A percentile compares a stretch with the other conserved stretches of the same genome.
Evolutionary conservation across 2,329 filamentous ascomycete genomes (phyloP).

Genomic region (Apiospora pterosperma): DNA sequence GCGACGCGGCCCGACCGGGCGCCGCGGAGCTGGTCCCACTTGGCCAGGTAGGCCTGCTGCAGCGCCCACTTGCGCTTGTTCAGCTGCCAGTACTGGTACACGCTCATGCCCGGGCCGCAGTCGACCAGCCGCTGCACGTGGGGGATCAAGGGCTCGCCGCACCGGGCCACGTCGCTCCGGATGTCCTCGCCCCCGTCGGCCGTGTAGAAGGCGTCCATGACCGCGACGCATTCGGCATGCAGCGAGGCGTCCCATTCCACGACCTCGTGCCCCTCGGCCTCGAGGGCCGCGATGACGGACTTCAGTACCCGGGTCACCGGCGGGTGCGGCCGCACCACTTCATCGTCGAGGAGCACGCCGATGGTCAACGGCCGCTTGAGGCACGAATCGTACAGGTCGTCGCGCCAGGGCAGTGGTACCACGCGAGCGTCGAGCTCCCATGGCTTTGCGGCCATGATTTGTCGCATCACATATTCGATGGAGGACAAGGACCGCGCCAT

Average conservation of each 20-base stretch:
- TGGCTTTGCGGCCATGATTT: slow-evolving; percentile 42
- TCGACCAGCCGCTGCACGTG: slow-evolving; percentile 48
- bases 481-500: slow-evolving; percentile 51
- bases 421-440: slow-evolving; percentile 55
- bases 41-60: slow-evolving; percentile 55
- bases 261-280: slow-evolving; percentile 48
- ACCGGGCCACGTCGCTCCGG: slow-evolving; percentile 46
- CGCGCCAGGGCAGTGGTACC: slow-evolving; percentile 52
- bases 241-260: slow-evolving; percentile 48
- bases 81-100: slow-evolving; percentile 66
- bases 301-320: slow-evolving; percentile 45
- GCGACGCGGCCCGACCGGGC: slow-evolving; percentile 33
- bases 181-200: slow-evolving; percentile 64
- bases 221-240: slow-evolving; percentile 51
- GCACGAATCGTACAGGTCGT: slow-evolving; percentile 41
- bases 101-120: slow-evolving; percentile 49
- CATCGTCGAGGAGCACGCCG: slow-evolving; percentile 32
- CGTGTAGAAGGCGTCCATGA: slow-evolving; percentile 61
- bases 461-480: slow-evolving; percentile 44
- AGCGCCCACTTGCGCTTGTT: slow-evolving; percentile 53
- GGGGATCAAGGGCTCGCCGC: slow-evolving; percentile 47
- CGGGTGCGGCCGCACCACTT: slow-evolving; percentile 47
- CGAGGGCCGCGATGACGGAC: slow-evolving; percentile 33
- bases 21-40: slow-evolving; percentile 49
- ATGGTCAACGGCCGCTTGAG: slow-evolving; percentile 50